Conservation (phyloP, 148 eudicot species). For the Camellia sinensis region DNA sequence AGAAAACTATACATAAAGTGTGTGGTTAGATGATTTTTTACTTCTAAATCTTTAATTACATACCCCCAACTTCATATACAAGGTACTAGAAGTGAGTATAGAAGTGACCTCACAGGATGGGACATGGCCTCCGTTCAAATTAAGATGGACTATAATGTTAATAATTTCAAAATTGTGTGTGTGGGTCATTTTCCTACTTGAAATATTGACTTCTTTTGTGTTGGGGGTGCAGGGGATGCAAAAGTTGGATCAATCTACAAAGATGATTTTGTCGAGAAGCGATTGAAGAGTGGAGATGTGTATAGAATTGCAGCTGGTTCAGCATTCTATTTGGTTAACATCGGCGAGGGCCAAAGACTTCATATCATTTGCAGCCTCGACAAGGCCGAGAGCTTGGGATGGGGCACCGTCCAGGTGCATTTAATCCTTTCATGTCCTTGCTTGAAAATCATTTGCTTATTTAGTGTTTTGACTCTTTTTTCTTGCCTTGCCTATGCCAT, state of each 20-base stretch:
- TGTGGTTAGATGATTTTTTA: too few species aligned
- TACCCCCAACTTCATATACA: too few species aligned
- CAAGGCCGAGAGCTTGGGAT: conserved; percentile 46
- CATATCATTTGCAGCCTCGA: conserved; percentile 69
- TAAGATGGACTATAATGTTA: too few species aligned
- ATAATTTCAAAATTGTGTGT: too few species aligned
- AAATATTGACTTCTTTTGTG: neutral
- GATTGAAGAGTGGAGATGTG: conserved; percentile 66
- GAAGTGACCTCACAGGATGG: too few species aligned
- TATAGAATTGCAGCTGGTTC: conserved; percentile 78
- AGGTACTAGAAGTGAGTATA: too few species aligned
- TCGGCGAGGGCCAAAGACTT: conserved; percentile 61
- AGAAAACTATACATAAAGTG: too few species aligned
- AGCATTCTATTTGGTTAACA: conserved; percentile 65
- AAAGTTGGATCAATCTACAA: conserved; percentile 69
- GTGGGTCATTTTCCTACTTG: neutral
- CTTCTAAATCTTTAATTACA: too few species aligned
- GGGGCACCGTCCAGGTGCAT: conserved; percentile 44
- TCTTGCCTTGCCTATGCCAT: neutral
- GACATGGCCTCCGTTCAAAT: too few species aligned
- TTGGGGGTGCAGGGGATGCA: conserved; percentile 63
- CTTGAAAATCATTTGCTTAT: neutral
- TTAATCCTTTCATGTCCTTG: neutral
- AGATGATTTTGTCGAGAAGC: conserved; percentile 52
- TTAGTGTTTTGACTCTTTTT: neutral